Base-by-base conservation (phyloP, 139 green algal species). In the Gonium pectorale region DNA sequence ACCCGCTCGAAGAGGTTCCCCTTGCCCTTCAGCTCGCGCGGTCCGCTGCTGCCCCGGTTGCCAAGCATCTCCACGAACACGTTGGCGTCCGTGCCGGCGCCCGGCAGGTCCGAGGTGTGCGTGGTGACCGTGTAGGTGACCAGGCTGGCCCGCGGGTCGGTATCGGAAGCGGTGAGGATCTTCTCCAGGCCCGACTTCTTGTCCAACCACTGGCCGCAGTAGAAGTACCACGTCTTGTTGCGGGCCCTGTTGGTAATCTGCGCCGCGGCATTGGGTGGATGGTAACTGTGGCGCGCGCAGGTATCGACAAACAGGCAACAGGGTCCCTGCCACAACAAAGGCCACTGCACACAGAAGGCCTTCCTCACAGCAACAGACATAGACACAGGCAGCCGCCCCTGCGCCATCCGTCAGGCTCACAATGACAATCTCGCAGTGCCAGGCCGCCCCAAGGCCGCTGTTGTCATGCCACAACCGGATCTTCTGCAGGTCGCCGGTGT, bases 1-100 rank as follows among this genome's bases (percentile, higher is more conserved):
- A 86, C 80, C 80, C 40, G 67, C 54, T 89, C 88, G 84, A 91
- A 91, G n/a, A 89, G 67, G 80, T 91, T 89, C 60, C 88, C 88
- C 70, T 69, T 62, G 60, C 87, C 87, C 46, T 41, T 83, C 26
- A 91, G 88, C 59, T 89, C 79, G 11, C 84, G 52, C 27, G 41
- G 19, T 8, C 88, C 84, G 60, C 84, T 89, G 62, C 15, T 37
- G 72, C 64, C 74, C 71, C 89, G 49, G 29, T 83, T 64, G 11
- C 91, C 91, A 56, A 83, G 73, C 79, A 96, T 81, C 83, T 95
- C 87, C 40, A 93, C 4, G 27, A 86, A 90, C 24, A 96, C 91
- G 15, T 91, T 77, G 24, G 90, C 88, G 31, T 94, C 92, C 24
- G 93, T 96, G 66, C 93, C 93, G 2, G 91, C 93, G 46, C 86